These are phyloP conservation scores for Avena sativa DNA, from an alignment of 176 grass and related monocot species.

Conservation along the genomic window DNA sequence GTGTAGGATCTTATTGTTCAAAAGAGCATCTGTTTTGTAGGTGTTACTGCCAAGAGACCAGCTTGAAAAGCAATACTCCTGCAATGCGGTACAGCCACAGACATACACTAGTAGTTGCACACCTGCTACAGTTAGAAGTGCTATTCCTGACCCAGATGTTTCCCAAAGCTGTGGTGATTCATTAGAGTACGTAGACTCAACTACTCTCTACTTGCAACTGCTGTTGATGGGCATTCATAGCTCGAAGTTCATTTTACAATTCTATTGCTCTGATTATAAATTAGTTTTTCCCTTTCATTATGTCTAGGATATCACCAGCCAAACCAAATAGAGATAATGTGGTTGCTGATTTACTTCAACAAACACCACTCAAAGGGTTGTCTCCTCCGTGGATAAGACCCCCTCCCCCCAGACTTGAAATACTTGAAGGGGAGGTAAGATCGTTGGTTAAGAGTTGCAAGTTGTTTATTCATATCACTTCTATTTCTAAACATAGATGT, in stretches of 20 bases:
- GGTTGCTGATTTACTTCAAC: slow-evolving; percentile 71
- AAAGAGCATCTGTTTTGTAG: slow-evolving; percentile 49
- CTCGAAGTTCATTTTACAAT: slow-evolving; percentile 30
- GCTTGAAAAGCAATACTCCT: slow-evolving; percentile 59
- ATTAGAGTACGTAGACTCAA: slow-evolving; percentile 65
- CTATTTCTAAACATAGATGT: slow-evolving; percentile 35
- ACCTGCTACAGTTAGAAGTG: slow-evolving; percentile 71
- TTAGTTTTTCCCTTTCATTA: slow-evolving; percentile 36
- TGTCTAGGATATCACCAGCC: slow-evolving; percentile 53
- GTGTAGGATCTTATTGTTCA: slow-evolving; percentile 36
- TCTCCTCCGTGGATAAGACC: slow-evolving; percentile 85
- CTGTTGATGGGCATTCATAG: slow-evolving; percentile 8
- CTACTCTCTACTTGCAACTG: slow-evolving; percentile 25
- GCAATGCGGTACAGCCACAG: slow-evolving; percentile 37
- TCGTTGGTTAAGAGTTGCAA: slow-evolving; percentile 22
- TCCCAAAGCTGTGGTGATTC: slow-evolving; percentile 56
- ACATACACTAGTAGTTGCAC: slow-evolving; percentile 54
- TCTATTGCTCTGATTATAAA: slow-evolving; percentile 33
- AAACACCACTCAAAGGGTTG: slow-evolving; percentile 62
- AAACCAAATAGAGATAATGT: slow-evolving; percentile 73
- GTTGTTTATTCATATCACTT: slow-evolving; percentile 20
- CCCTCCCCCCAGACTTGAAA: slow-evolving; percentile 80
- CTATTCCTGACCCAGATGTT: slow-evolving; percentile 86
- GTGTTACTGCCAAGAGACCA: slow-evolving; percentile 70
- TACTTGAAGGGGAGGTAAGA: slow-evolving; percentile 92